These are phyloP conservation scores for Boechera retrofracta DNA, from an alignment of 345 rosid species.

Conservation along the genomic window DNA sequence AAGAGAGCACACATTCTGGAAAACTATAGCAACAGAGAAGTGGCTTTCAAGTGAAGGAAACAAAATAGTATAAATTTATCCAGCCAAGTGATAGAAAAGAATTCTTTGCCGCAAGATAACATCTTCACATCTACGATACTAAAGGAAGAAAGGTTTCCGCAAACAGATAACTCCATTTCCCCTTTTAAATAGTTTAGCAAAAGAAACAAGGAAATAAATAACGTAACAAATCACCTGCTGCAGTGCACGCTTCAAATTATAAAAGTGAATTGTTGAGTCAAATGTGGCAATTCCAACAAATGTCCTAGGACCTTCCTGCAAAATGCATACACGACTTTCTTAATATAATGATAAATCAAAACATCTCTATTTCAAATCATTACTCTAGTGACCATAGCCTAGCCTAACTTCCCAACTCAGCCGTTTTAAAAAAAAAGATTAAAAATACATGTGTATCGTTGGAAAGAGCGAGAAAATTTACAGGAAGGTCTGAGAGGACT, in stretches of 20 bases:
- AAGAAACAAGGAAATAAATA: constrained; percentile 20
- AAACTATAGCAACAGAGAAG: constrained; percentile 4
- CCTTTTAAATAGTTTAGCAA: constrained; percentile 1
- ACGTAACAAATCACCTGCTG: constrained; percentile 66
- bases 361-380: not conserved
- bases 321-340: constrained; percentile 29
- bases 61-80: constrained; percentile 6
- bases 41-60: constrained; percentile 17
- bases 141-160: constrained; percentile 20
- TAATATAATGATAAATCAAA: constrained; percentile 6
- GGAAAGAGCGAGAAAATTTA: constrained; percentile 48
- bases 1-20: constrained; percentile 19
- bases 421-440: not conserved
- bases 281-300: constrained; percentile 97
- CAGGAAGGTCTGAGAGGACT: constrained; percentile 95
- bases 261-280: constrained; percentile 95
- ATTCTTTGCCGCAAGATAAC: constrained; percentile 15
- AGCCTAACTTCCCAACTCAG: not conserved
- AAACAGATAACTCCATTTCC: not conserved
- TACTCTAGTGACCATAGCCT: constrained; percentile 30
- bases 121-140: constrained; percentile 18
- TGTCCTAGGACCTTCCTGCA: constrained; percentile 98
- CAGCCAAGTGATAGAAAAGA: constrained; percentile 12
- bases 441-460: not conserved
- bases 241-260: constrained; percentile 91